Base-by-base conservation (phyloP, 805 yeast species). In the Hanseniaspora pseudoguilliermondii region DNA sequence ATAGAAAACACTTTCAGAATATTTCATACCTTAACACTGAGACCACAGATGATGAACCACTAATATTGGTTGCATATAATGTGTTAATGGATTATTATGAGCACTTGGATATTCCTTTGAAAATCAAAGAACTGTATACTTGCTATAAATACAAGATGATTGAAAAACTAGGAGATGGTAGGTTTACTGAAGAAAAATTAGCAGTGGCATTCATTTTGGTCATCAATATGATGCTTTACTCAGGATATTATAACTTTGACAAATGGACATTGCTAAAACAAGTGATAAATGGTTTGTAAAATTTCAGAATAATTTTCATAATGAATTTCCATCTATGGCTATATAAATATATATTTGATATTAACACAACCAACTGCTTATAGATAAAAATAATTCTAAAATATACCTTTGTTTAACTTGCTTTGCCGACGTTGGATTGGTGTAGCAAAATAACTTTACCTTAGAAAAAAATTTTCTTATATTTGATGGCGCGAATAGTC, bases 21-120 rank as follows among this genome's bases (percentile, higher is more conserved):
- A 15, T 23, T 13, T 13, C 29, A 13, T 41, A 41, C 29, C 9
- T 49, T 20, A 16, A 32, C 16, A 20, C 7, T 3, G 29, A 41
- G 1, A 27, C 41, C 23, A 40, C 41, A 10, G 38, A 27, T n/a
- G 42, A 42, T 16, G n/a, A 43, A 11, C 56, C 56, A 16, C 15
- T 36, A 2, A 18, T 53, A 4, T n/a, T 46, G 11, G 25, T 29
- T 16, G 48, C 56, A 9, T 53, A 35, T 38, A 27, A 23, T 7
- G 43, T 29, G 7, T 11, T 53, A 32, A 25, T 29, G 8, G 36
- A 53, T 9, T n/a, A 46, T 5, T 53, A 27, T 21, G 27, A 53
- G 9, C 44, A 53, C 20, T 11, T 53, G n/a, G 47, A 53, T 20
- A 46, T 25, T 5, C 50, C 50, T 43, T 42, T 53, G 25, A 53